Base-by-base conservation (phyloP, 257 asterid genomes). In the Nicotiana undulata region DNA sequence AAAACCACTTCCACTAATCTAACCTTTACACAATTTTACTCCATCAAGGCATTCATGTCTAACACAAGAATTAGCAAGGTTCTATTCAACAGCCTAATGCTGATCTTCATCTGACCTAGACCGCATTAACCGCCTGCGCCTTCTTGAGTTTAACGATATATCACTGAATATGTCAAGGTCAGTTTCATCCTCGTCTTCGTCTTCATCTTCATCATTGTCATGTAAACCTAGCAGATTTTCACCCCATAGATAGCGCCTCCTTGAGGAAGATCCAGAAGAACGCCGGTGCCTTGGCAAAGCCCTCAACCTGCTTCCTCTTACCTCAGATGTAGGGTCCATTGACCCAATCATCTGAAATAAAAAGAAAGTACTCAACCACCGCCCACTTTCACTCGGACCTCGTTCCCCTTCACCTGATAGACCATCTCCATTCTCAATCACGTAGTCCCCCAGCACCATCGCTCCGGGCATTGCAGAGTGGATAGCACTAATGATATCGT, bases 401-500 rank as follows among this genome's bases (percentile, higher is more conserved):
- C 90, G 29, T 59, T 81, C 88, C 76, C 89, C 75, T 37, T 85
- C 90, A 10, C 81, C 87, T 6, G 87, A 80, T 61, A 83, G 63
- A 81, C 98, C 76, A 63, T 86, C 92, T 20, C 89, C 96, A 82
- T 88, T 88, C 20, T 94, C 98, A 53, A 93, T 81, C 85, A 90
- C 95, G 79, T 94, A 93, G 85, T 94, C 98, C 28, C 99, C 99
- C 17, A 95, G 81, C 6, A 95, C 92, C 68, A 92, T 58, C 1
- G 99, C 95, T 34, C 97, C 98, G 0, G 98, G 98, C 92, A 93
- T 88, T 49, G 98, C 93, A 1, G 98, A 89, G 31, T 85, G 93
- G 16, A 94, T 79, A 1, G 98, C 96, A 64, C 93, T 95, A 52
- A 95, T 91, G 10, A 91, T 89, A 80, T 95, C 99, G 67, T 88